Base-by-base conservation (phyloP, 106 monocot genomes). In the Dendrobium officinale region DNA sequence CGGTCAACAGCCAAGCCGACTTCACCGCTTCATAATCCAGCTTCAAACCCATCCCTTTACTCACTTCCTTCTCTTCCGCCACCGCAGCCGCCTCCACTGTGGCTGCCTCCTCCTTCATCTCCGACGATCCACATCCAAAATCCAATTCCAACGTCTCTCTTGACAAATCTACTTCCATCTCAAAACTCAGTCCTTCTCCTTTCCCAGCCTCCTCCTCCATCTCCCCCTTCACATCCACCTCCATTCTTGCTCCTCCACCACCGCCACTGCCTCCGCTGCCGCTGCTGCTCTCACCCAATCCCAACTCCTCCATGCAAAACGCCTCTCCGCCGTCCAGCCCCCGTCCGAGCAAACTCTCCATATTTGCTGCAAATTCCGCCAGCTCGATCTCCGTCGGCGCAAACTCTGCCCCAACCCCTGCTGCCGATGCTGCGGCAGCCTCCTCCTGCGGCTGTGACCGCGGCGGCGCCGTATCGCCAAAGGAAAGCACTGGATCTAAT, bases 361-460 rank as follows among this genome's bases (percentile, higher is more conserved):
- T 89, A 74, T 97, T 89, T 15, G 93, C 90, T 0, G 93, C 90
- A 83, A 97, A 97, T 44, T 97, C 96, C 17, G 73, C 90, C 9
- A 94, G 77, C 15, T 97, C 96, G 22, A 81, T 72, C 27, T 92
- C 93, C 0, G 90, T 73, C 20, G 88, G 86, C 4, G 78, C 77
- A 55, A 93, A 80, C 20, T 82, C 85, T 9, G 20, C 20, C 0
- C 6, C 45, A 11, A 16, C 2, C 64, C 24, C 24, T 6, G 24
- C 18, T 43, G 22, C 82, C 74, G 51, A 10, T 16, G 15, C 51
- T 9, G 51, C 40, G 55, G 45, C 81, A 59, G 18, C 77, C 49
- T 24, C 17, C 24, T 49, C 31, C 40, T 19, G 7, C 43, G 54
- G n/a, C 2, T 66, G 42, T 29, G 40, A 56, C 11, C 33, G 37